Evolutionary conservation across 345 rosid species (phyloP).

Genomic region (Hibiscus mutabilis): DNA sequence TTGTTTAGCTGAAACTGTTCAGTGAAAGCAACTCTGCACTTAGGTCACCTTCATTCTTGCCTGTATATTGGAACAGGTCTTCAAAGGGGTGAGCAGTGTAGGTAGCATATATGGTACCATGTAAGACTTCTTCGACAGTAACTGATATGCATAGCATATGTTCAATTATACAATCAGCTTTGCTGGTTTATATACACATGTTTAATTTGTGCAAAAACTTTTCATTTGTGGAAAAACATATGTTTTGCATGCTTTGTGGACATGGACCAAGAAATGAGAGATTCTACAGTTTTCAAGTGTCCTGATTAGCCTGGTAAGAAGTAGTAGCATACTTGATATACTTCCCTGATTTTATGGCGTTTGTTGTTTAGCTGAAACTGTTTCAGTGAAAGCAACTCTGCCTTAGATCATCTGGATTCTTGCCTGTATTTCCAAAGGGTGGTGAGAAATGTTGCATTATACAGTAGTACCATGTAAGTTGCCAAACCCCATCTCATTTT

Average conservation of each 20-base stretch:
- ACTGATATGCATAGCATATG: not conserved
- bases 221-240: not conserved
- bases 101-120: not conserved
- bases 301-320: not conserved
- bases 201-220: not conserved
- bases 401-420: not conserved
- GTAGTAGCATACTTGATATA: not conserved
- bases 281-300: not conserved
- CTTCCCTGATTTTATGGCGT: not conserved
- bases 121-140: slow-evolving; percentile 5
- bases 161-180: slow-evolving; percentile 4
- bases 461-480: not conserved
- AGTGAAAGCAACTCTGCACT: not conserved
- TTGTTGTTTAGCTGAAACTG: not conserved
- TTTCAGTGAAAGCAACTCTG: not conserved
- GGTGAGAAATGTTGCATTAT: slow-evolving; percentile 5
- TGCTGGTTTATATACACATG: not conserved
- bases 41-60: not conserved
- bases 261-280: not conserved
- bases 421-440: not conserved
- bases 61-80: not conserved
- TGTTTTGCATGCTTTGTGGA: not conserved
- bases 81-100: not conserved
- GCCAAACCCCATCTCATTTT: not conserved
- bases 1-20: not conserved